A percentile compares a stretch with the other conserved stretches of the same genome.
phyloP scores from a whole-genome alignment of 192 early-diverging fungal genomes.

The Podila verticillata region DNA sequence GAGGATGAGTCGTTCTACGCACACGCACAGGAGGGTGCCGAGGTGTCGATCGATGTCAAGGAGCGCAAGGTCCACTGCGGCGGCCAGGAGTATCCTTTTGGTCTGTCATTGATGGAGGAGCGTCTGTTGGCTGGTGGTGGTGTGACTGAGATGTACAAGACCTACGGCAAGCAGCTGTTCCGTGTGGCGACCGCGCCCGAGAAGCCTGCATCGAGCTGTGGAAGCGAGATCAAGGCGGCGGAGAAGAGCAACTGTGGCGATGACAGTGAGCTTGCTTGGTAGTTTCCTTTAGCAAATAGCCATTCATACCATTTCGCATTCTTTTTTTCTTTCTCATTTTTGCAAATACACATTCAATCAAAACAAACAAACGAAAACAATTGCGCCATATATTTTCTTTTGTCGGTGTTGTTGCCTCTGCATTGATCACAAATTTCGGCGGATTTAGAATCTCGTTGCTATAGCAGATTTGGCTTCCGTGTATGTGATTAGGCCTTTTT shows the following conservation, averaged over 20 bases:
- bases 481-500: no score
- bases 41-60: slow-evolving; percentile 75
- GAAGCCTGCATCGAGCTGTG: slow-evolving; percentile 24
- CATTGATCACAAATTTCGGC: no score
- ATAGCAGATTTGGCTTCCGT: no score
- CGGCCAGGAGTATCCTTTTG: slow-evolving; percentile 68
- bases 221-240: slow-evolving; percentile 26
- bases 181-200: slow-evolving; percentile 74
- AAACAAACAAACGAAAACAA: neutral
- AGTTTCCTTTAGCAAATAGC: slow-evolving; percentile 1
- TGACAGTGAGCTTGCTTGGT: slow-evolving; percentile 50
- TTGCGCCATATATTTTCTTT: no score
- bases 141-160: slow-evolving; percentile 84
- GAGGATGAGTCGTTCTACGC: slow-evolving; percentile 81
- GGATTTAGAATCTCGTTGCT: no score
- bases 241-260: slow-evolving; percentile 46
- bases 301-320: neutral
- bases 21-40: slow-evolving; percentile 76
- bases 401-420: no score
- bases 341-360: neutral
- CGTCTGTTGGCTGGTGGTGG: slow-evolving; percentile 77
- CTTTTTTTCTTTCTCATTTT: neutral
- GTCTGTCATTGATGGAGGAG: slow-evolving; percentile 78
- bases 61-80: slow-evolving; percentile 69
- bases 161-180: slow-evolving; percentile 78